Evolutionary conservation across 2,329 filamentous ascomycete genomes (phyloP), one percentile per base, ranked within the genome.

Genomic region (Colletotrichum cuscutae): DNA sequence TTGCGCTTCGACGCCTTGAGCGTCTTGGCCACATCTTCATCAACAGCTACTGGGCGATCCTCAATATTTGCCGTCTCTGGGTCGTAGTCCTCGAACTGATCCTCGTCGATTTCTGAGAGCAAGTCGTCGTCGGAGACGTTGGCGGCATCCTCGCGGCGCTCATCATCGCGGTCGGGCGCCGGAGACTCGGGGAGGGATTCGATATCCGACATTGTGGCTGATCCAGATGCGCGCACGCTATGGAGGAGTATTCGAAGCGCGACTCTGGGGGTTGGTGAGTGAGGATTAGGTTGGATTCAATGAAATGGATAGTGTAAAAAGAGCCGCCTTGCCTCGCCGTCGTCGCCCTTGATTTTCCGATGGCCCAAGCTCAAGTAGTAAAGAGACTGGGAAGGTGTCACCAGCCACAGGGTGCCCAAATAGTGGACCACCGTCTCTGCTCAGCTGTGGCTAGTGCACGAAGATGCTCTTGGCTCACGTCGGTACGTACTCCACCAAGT

Each of bases 1-100:
- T 92, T 92, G 71, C 90, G 83, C 82, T 91, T 92, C n/a, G 86
- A 86, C 0, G 89, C 90, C 80, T 92, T 92, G 37, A 93, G 81
- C 3, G 89, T 91, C 69, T 88, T 87, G 7, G 90, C 89, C 67
- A 89, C 86, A 75, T 92, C 90, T 77, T 92, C 91, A 77, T 93
- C 91, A 74, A 93, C 92, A 32, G 90, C 89, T n/a, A 91, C 86
- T 1, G 90, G 90, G 28, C 89, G 86, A 78, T 91, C 88, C 78
- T 91, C 89, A 52, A 91, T 88, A 62, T 90, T 89, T 72, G 90
- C 89, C 6, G 88, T 90, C 56, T 89, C 86, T 11, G 90, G 89
- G 75, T 93, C 91, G 81, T 93, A 93, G 74, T 93, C 90, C 75
- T 90, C 90, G 74, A 94, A 92, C 77, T 93, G 89, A 67, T 92